Evolutionary conservation across 192 early-diverging fungal genomes (phyloP).

Genomic region (Podila clonocystis): DNA sequence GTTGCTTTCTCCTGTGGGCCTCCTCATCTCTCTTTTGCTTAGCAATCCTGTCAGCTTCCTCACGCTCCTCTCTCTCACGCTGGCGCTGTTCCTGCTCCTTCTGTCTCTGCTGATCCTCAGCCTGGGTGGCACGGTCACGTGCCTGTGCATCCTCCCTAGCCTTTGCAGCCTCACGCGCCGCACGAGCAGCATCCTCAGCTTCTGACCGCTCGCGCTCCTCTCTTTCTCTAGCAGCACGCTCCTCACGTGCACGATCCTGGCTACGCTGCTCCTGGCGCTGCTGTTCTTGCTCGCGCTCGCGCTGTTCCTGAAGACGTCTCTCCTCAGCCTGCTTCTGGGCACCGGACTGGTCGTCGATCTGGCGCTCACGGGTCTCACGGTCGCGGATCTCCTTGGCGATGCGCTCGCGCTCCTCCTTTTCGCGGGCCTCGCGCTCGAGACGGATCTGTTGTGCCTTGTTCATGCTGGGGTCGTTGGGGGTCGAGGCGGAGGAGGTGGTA

Average conservation of each 20-base stretch:
- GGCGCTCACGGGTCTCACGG: slow-evolving; percentile 28
- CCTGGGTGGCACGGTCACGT: slow-evolving; percentile 27
- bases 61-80: slow-evolving; percentile 47
- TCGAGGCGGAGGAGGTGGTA: background rate
- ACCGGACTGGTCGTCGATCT: background rate
- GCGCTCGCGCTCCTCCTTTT: slow-evolving; percentile 51
- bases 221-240: slow-evolving; percentile 51
- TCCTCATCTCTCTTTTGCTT: slow-evolving; percentile 25
- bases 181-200: slow-evolving; percentile 26
- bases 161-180: slow-evolving; percentile 36
- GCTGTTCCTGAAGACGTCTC: slow-evolving; percentile 41
- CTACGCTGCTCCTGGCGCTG: slow-evolving; percentile 23
- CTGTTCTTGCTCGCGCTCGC: slow-evolving; percentile 33
- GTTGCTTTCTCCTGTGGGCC: slow-evolving; percentile 22
- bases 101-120: slow-evolving; percentile 42
- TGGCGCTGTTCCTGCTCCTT: slow-evolving; percentile 24
- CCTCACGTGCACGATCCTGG: slow-evolving; percentile 59
- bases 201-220: slow-evolving; percentile 48
- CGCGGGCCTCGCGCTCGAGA: slow-evolving; percentile 40
- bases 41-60: slow-evolving; percentile 7
- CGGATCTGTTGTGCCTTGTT: slow-evolving; percentile 53
- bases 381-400: slow-evolving; percentile 32
- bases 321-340: slow-evolving; percentile 44
- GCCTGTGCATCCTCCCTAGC: slow-evolving; percentile 8
- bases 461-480: slow-evolving; percentile 33